Evolutionary conservation across 805 yeast genomes (phyloP), one percentile per base, ranked within the genome.

Genomic region (Cyberlindnera sargentensis): DNA sequence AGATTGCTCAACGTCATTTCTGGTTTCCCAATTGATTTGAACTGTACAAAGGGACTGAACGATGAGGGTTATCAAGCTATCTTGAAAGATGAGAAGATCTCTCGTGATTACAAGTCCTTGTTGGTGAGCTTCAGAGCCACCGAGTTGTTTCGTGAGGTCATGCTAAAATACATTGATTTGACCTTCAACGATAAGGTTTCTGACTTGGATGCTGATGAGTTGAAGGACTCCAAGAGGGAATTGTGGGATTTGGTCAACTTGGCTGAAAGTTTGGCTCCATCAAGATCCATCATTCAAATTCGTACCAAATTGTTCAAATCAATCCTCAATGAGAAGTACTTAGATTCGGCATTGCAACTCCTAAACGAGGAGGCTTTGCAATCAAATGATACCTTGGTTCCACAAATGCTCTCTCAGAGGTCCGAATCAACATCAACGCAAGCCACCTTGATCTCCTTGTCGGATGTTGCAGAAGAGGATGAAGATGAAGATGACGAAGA

Each of bases 301-400:
- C 54, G 61, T 47, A 49, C 54, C 31, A 53, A 55, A 43, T 34
- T 61, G 32, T 58, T 62, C 47, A 56, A 54, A 40, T 53, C 64
- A 2, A 41, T 61, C 31, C 47, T 61, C 31, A 57, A 58, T 40
- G 60, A 55, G 34, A 56, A 56, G 42, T 54, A 56, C 24, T 47
- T 57, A 29, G 55, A 53, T 36, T 6, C 42, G 4, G 54, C 50
- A 7, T 41, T 57, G 34, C 39, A 39, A 27, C 15, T 53, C 6
- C 43, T 57, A 9, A 46, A 44, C 33, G 46, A 50, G 20, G 47
- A 45, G 37, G 45, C 51, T 3, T 10, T 31, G 10, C 4, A 11
- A 3, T 42, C 47, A 2, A 43, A 45, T 3, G 43, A 44, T 8
- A 34, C 48, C 3, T 15, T 39, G 28, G 47, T 40, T 8, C 38